Conservation (phyloP, 495 filamentous ascomycete genomes). For the Tirmania nivea region DNA sequence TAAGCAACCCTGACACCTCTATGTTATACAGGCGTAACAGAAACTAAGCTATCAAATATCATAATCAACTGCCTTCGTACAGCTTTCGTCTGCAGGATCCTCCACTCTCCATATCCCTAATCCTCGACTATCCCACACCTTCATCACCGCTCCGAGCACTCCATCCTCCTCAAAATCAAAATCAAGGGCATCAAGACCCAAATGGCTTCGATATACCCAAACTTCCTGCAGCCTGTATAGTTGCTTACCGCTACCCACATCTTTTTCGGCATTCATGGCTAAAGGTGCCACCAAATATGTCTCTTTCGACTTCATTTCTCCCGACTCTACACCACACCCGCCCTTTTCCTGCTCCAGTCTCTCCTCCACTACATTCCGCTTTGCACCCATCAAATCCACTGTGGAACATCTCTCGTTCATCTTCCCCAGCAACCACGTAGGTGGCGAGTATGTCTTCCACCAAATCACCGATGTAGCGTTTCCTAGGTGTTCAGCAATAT, state of each 20-base stretch:
- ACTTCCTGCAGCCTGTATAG: conserved; percentile 38
- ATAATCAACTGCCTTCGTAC: too few species aligned
- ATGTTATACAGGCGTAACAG: too few species aligned
- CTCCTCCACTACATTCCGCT: conserved; percentile 35
- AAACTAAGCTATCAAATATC: too few species aligned
- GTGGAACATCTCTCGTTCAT: conserved; percentile 46
- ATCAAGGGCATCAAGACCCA: conserved; percentile 87
- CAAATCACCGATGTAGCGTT: conserved; percentile 54
- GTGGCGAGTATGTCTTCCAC: conserved; percentile 97
- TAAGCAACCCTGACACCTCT: too few species aligned
- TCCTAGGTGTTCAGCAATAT: conserved; percentile 19
- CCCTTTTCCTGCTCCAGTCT: conserved; percentile 34
- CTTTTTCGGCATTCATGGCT: conserved; percentile 20
- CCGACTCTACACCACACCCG: conserved; percentile 33
- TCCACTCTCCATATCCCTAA: conserved; percentile 54
- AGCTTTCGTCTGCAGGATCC: background rate
- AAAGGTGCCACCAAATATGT: conserved; percentile 47
- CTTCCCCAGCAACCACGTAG: conserved; percentile 71
- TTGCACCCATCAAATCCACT: conserved; percentile 61
- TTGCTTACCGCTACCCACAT: conserved; percentile 21
- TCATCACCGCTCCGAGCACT: conserved; percentile 43
- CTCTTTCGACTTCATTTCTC: conserved; percentile 11
- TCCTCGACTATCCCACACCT: conserved; percentile 63
- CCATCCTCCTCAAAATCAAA: conserved; percentile 79
- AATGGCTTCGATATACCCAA: conserved; percentile 50